These are phyloP conservation scores for Barbarea vulgaris DNA, from an alignment of 345 rosid species.

Conservation along the genomic window DNA sequence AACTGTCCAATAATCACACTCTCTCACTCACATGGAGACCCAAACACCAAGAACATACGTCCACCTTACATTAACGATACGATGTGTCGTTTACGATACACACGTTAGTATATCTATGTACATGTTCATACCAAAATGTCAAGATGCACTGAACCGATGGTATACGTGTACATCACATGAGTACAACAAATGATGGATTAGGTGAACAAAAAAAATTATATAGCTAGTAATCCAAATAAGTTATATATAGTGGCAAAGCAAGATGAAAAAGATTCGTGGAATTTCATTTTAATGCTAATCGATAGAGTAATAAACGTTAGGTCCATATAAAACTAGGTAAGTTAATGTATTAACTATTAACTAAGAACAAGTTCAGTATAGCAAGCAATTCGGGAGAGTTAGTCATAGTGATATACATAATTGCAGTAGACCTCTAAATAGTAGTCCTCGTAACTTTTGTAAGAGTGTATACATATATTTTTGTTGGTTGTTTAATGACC, in stretches of 20 bases:
- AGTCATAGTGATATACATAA: not conserved
- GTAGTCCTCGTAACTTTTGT: not conserved
- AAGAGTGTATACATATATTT: not conserved
- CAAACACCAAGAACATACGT: constrained; percentile 10
- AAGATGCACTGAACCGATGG: constrained; percentile 1
- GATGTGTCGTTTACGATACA: constrained; percentile 1
- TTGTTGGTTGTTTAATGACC: not conserved
- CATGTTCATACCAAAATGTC: not conserved
- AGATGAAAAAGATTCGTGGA: not conserved
- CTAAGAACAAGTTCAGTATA: not conserved
- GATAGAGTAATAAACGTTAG: not conserved
- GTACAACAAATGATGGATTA: not conserved
- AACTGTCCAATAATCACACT: not conserved
- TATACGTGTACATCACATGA: not conserved
- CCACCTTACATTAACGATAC: constrained; percentile 1
- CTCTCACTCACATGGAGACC: constrained; percentile 36
- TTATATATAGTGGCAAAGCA: not conserved
- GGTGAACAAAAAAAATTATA: not conserved
- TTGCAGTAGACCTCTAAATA: too few relatives aligned
- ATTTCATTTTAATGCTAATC: not conserved
- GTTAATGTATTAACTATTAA: not conserved
- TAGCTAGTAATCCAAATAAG: not conserved
- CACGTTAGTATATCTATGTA: not conserved
- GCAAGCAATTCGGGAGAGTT: not conserved
- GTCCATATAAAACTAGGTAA: not conserved